These are phyloP conservation scores for Starmerella roubikii DNA, from an alignment of 805 yeast genomes.

Conservation along the genomic window DNA sequence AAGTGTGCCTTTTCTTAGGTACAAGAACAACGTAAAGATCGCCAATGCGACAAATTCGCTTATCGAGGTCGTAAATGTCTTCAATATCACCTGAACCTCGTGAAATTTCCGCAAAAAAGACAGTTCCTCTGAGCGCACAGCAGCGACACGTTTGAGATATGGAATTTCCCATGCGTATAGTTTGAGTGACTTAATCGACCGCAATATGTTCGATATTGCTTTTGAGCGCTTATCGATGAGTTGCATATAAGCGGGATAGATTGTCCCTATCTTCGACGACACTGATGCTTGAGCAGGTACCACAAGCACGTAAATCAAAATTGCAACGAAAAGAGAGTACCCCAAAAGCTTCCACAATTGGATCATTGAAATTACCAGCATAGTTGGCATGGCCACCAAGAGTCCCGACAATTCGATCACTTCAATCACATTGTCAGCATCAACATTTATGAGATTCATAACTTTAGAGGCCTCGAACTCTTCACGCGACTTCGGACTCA, in stretches of 20 bases:
- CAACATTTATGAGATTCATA: slow-evolving; percentile 87
- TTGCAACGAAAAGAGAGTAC: slow-evolving; percentile 83
- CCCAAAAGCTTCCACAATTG: slow-evolving; percentile 66
- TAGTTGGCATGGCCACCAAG: too few species aligned
- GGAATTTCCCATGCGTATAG: slow-evolving; percentile 94
- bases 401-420: too few species aligned
- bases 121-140: slow-evolving; percentile 72
- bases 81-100: slow-evolving; percentile 33
- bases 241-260: slow-evolving; percentile 72
- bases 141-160: slow-evolving; percentile 51
- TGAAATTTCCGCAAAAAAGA: slow-evolving; percentile 53
- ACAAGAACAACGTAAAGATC: slow-evolving; percentile 69
- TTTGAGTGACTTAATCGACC: slow-evolving; percentile 81
- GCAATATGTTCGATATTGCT: slow-evolving; percentile 68
- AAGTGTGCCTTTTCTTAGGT: slow-evolving; percentile 47
- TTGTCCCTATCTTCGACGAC: slow-evolving; percentile 40
- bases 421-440: too few species aligned
- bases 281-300: slow-evolving; percentile 61
- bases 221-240: slow-evolving; percentile 84
- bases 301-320: slow-evolving; percentile 55
- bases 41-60: slow-evolving; percentile 81
- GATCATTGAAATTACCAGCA: too few species aligned
- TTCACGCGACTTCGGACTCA: slow-evolving; percentile 49
- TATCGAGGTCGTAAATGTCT: slow-evolving; percentile 41
- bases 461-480: slow-evolving; percentile 74